Conservation (phyloP, 1,284 basidiomycete species). For the Pseudomicrostroma phylloplanum region DNA sequence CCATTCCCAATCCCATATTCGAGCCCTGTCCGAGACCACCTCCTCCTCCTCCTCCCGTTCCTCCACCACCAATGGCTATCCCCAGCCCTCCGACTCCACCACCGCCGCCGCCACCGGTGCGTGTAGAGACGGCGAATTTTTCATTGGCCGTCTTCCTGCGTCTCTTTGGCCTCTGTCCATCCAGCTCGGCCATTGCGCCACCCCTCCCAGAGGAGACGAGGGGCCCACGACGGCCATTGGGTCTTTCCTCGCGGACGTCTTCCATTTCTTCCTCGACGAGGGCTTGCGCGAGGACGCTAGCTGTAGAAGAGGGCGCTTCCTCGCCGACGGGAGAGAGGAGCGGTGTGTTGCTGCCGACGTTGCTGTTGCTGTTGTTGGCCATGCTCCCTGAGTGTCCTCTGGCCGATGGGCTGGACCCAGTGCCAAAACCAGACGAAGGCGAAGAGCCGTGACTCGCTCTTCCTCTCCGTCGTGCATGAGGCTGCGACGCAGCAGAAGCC, state of each 20-base stretch:
- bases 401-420: too few relatives aligned
- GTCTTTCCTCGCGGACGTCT: neutral
- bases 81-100: too few relatives aligned
- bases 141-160: too few relatives aligned
- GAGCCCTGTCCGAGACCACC: too few relatives aligned
- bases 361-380: neutral
- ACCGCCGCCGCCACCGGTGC: too few relatives aligned
- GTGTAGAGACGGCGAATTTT: neutral
- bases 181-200: too few relatives aligned
- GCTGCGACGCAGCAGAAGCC: neutral
- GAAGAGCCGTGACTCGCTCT: neutral
- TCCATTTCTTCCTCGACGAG: neutral
- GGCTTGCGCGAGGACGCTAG: neutral
- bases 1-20: too few relatives aligned
- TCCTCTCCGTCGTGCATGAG: neutral
- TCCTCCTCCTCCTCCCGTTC: too few relatives aligned
- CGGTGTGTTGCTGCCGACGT: neutral
- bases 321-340: constrained; percentile 1
- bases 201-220: too few relatives aligned
- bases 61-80: too few relatives aligned
- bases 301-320: neutral
- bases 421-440: neutral
- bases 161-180: too few relatives aligned
- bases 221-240: neutral
- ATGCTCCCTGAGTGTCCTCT: neutral